Conservation (phyloP, 1,284 basidiomycete species). For the Ceratobasidium sp. region DNA sequence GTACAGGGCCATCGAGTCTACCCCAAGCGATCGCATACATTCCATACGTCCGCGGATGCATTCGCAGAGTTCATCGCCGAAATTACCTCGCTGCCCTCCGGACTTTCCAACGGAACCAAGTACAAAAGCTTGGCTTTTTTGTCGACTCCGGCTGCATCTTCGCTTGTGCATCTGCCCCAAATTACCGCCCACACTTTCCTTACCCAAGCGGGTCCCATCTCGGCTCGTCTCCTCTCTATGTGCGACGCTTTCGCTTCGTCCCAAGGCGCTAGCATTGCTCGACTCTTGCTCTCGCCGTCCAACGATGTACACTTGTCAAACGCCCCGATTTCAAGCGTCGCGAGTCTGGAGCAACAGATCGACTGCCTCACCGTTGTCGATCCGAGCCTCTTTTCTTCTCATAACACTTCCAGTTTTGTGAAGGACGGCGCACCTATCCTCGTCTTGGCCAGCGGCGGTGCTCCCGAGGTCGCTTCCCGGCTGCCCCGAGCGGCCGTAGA, state of each 20-base stretch:
- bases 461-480: slow-evolving; percentile 69
- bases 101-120: slow-evolving; percentile 52
- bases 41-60: slow-evolving; percentile 61
- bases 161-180: slow-evolving; percentile 67
- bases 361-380: slow-evolving; percentile 82
- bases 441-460: slow-evolving; percentile 71
- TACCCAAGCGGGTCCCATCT: slow-evolving; percentile 61
- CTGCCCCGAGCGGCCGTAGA: slow-evolving; percentile 62
- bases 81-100: slow-evolving; percentile 53
- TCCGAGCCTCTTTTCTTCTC: slow-evolving; percentile 72
- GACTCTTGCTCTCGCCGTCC: slow-evolving; percentile 69
- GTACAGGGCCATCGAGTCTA: slow-evolving; percentile 72
- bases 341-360: slow-evolving; percentile 50
- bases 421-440: slow-evolving; percentile 70
- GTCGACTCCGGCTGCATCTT: slow-evolving; percentile 65
- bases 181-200: slow-evolving; percentile 72
- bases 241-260: slow-evolving; percentile 76
- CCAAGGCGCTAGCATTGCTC: slow-evolving; percentile 73
- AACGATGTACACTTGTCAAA: slow-evolving; percentile 54
- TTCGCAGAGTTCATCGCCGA: slow-evolving; percentile 64
- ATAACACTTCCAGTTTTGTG: slow-evolving; percentile 70
- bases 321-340: slow-evolving; percentile 49
- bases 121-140: slow-evolving; percentile 74
- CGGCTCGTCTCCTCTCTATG: slow-evolving; percentile 70
- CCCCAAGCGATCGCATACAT: slow-evolving; percentile 67